Base-by-base conservation (phyloP, 2,329 filamentous ascomycete genomes). In the Aspergillus oerlinghausenensis region DNA sequence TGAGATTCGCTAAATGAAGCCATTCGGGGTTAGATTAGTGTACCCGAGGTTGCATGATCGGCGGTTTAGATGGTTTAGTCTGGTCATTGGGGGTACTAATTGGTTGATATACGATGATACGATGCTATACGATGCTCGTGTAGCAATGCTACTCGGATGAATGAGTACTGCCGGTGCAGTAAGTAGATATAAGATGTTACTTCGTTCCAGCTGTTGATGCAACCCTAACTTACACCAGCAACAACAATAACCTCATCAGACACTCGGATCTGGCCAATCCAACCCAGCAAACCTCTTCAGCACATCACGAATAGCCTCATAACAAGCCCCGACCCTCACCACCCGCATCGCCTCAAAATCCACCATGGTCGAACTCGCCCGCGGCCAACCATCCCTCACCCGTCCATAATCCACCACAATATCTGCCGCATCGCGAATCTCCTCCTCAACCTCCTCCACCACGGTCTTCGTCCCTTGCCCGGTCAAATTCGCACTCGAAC, bases 331-430 rank as follows among this genome's bases (percentile, higher is more conserved):
- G 43, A 65, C 65, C 3, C 70, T 60, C 11, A 73, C 29, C 29
- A 71, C 23, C 7, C 56, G 54, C 40, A 63, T 61, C 14, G 61
- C 56, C 48, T 58, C 50, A 43, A 71, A 67, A 51, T 71, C 61
- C 40, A 71, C 61, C 57, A 70, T 71, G 4, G 67, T 70, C 17
- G 66, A 70, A 23, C 65, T 63, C 11, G 60, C 54, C 8, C 68
- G 58, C 21, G 67, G 66, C 17, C 60, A 23, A n/a, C 57, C 50
- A 50, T 60, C 70, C 42, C 65, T 63, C 43, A 65, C 61, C 40
- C 62, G 54, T 8, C 71, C 70, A 51, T 73, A 70, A 49, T 74
- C 65, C 11, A 73, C 57, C 6, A 70, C 61, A 3, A 73, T 60
- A 62, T 73, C 65, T 2, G 69, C 70, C 1, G 62, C 62, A 6